Percentiles rank a stretch among this genome's conserved stretches.
phyloP scores from a whole-genome alignment of 2,329 filamentous ascomycete genomes.

The Allantophomopsis lycopodina region DNA sequence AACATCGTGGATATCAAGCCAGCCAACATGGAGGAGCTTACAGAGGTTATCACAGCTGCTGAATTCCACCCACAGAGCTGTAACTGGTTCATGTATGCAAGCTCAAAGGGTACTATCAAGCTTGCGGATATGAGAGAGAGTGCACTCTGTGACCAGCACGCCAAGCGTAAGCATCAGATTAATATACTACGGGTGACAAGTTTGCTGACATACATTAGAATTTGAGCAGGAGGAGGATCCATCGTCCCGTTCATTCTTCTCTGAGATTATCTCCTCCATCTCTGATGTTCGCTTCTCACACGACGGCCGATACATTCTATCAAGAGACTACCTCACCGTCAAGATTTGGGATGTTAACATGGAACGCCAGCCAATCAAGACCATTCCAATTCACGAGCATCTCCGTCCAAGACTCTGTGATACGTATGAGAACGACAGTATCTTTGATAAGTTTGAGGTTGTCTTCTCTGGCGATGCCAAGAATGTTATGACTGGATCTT shows the following conservation, averaged over 20 bases:
- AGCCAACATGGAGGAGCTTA: conserved; percentile 98
- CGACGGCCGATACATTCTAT: conserved; percentile 93
- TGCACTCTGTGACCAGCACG: conserved; percentile 87
- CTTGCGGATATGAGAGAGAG: conserved; percentile 97
- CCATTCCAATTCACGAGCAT: conserved; percentile 97
- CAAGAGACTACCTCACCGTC: conserved; percentile 93
- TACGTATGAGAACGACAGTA: conserved; percentile 98
- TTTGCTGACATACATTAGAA: conserved; percentile 36
- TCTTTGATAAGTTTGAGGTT: conserved; percentile 99
- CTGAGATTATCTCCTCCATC: conserved; percentile 98
- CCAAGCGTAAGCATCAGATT: conserved; percentile 52
- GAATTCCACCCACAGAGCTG: conserved; percentile 96
- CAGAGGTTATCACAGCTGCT: conserved; percentile 94
- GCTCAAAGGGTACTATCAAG: conserved; percentile 98
- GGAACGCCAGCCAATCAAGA: conserved; percentile 95
- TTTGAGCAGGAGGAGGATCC: conserved; percentile 99
- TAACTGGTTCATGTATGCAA: conserved; percentile 99
- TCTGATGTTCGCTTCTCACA: conserved; percentile 96
- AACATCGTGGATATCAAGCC: conserved; percentile 99
- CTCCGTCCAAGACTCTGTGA: conserved; percentile 88
- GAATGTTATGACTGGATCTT: conserved; percentile 99
- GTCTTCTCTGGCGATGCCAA: conserved; percentile 97
- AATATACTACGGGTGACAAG: too few species aligned
- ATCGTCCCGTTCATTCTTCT: conserved; percentile 95
- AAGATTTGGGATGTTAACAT: conserved; percentile 99